Percentiles rank a stretch among this genome's conserved stretches.
These are phyloP conservation scores for Talaromyces sp. DNA, from an alignment of 2,329 filamentous ascomycete genomes.

Conservation along the genomic window DNA sequence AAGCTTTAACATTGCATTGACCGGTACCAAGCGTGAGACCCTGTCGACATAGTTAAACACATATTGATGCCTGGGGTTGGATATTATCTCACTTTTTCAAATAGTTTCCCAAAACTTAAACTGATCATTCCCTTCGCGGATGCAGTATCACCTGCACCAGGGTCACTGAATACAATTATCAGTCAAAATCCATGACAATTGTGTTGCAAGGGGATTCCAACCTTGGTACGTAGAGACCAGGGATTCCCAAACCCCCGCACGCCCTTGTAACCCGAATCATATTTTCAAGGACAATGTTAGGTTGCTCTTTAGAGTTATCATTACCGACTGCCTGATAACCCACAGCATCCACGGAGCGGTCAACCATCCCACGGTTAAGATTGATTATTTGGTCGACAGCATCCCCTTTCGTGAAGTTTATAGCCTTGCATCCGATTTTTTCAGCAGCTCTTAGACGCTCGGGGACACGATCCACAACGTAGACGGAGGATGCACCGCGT, in stretches of 20 bases:
- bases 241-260: constrained; percentile 58
- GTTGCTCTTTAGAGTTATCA: constrained; percentile 54
- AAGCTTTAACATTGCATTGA: constrained; percentile 64
- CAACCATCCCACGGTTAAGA: constrained; percentile 56
- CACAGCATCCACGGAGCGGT: constrained; percentile 60
- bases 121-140: constrained; percentile 57
- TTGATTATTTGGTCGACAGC: constrained; percentile 59
- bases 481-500: constrained; percentile 56
- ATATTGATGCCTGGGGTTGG: too few species aligned
- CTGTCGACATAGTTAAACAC: constrained; percentile 24
- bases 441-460: constrained; percentile 54
- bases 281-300: constrained; percentile 59
- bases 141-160: constrained; percentile 55
- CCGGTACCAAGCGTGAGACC: constrained; percentile 57
- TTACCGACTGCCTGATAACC: constrained; percentile 59
- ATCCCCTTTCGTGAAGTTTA: constrained; percentile 58
- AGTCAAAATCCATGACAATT: too few species aligned
- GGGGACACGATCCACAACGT: constrained; percentile 56
- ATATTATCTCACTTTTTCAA: constrained; percentile 52
- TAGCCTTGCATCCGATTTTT: constrained; percentile 51
- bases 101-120: constrained; percentile 63
- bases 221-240: constrained; percentile 49
- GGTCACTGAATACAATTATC: constrained; percentile 34
- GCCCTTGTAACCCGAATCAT: constrained; percentile 58
- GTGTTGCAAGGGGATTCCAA: not conserved